These are phyloP conservation scores for Penicillium goetzii DNA, from an alignment of 495 filamentous ascomycete genomes.

Conservation along the genomic window DNA sequence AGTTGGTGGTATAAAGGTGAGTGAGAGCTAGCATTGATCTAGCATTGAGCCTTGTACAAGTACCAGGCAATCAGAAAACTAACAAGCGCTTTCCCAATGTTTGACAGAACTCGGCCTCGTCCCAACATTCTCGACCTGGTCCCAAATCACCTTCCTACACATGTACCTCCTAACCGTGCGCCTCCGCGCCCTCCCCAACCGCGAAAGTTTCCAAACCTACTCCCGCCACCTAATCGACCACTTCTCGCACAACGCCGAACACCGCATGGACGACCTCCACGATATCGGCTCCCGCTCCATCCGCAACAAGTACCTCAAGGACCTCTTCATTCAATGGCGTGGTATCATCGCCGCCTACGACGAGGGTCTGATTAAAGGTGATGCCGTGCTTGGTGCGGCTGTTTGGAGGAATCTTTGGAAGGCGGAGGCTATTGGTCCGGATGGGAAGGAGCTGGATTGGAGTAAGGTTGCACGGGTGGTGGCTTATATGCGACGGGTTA, in stretches of 20 bases:
- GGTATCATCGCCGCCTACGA: conserved; percentile 83
- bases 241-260: conserved; percentile 90
- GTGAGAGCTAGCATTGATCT: background rate
- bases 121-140: conserved; percentile 92
- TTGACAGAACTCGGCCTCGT: conserved; percentile 61
- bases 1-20: conserved; percentile 84
- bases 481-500: conserved; percentile 72
- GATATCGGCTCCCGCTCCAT: conserved; percentile 63
- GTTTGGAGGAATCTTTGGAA: conserved; percentile 95
- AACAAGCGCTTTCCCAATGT: background rate
- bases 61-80: background rate
- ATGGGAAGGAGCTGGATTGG: conserved; percentile 66
- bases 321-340: conserved; percentile 89
- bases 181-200: conserved; percentile 69
- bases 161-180: conserved; percentile 93
- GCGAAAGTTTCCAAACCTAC: conserved; percentile 61
- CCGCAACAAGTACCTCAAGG: conserved; percentile 86
- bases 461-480: conserved; percentile 72
- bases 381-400: conserved; percentile 83
- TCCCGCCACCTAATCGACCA: conserved; percentile 84
- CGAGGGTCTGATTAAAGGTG: conserved; percentile 80
- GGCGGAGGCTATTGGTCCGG: conserved; percentile 50
- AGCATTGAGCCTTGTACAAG: background rate
- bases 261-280: conserved; percentile 78
- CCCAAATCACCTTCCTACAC: conserved; percentile 93